Conservation (phyloP, 1,284 basidiomycete genomes). For the Moesziomyces parantarcticus region DNA sequence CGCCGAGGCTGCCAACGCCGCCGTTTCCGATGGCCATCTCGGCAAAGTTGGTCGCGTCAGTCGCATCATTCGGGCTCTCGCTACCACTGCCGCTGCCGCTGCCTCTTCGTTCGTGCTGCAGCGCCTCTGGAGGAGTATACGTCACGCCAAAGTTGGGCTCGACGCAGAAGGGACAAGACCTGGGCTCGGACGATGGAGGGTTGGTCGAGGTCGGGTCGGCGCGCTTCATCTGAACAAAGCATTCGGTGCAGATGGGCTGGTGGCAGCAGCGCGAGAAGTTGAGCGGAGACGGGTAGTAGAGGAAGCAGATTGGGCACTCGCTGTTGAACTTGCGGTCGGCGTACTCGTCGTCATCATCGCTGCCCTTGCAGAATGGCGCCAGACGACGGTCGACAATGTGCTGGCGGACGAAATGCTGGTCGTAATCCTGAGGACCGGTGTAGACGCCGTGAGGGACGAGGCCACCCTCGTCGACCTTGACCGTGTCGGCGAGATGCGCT, state of each 20-base stretch:
- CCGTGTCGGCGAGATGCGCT: constrained; percentile 40
- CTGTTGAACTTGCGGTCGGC: constrained; percentile 87
- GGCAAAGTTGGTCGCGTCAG: constrained; percentile 48
- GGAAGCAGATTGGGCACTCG: constrained; percentile 99
- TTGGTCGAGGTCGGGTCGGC: constrained; percentile 76
- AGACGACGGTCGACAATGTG: constrained; percentile 87
- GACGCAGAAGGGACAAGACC: constrained; percentile 95
- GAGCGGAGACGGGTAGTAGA: constrained; percentile 72
- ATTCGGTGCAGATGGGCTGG: constrained; percentile 98
- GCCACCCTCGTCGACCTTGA: constrained; percentile 74
- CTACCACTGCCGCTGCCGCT: constrained; percentile 24
- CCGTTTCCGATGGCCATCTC: constrained; percentile 56
- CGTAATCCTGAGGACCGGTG: constrained; percentile 82
- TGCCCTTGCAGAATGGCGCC: constrained; percentile 93
- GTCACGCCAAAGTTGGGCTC: constrained; percentile 95
- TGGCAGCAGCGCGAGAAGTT: constrained; percentile 97
- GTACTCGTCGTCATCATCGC: constrained; percentile 88
- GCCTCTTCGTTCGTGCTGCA: constrained; percentile 26
- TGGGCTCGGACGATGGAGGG: constrained; percentile 68
- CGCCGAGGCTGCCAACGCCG: constrained; percentile 20
- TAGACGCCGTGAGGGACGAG: constrained; percentile 90
- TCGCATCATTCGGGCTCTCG: constrained; percentile 38
- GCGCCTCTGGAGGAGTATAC: constrained; percentile 82
- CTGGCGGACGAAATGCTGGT: constrained; percentile 84
- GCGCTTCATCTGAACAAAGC: constrained; percentile 98